phyloP scores from a whole-genome alignment of 2,329 filamentous ascomycete species.

The Anisogramma anomala region DNA sequence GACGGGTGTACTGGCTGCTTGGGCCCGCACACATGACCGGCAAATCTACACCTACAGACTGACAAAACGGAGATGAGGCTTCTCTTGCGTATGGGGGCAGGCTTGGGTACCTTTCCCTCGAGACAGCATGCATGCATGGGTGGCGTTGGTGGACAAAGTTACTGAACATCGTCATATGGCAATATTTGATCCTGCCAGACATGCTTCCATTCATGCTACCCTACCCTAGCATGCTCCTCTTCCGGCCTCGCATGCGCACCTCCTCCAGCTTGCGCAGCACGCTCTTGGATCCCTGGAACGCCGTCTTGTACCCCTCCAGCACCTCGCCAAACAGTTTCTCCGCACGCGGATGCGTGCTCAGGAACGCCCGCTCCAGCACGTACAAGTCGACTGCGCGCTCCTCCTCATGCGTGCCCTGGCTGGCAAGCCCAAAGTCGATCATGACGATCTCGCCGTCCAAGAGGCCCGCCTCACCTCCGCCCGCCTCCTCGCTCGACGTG shows the following conservation, averaged over 20 bases:
- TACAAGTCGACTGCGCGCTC: conserved; percentile 94
- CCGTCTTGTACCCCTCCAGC: conserved; percentile 59
- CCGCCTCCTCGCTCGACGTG: conserved; percentile 14
- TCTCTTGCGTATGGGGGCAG: neutral
- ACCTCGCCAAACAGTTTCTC: conserved; percentile 66
- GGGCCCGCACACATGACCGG: too few species aligned
- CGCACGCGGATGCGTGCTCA: conserved; percentile 81
- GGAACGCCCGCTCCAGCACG: conserved; percentile 87
- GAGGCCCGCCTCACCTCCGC: conserved; percentile 16
- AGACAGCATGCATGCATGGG: neutral
- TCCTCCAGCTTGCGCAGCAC: conserved; percentile 80
- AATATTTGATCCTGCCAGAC: neutral
- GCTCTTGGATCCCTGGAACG: conserved; percentile 61
- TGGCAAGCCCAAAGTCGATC: conserved; percentile 89
- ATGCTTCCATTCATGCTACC: neutral
- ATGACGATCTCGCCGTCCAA: conserved; percentile 68
- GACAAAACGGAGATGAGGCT: neutral
- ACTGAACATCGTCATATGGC: neutral
- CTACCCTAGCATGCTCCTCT: conserved; percentile 91
- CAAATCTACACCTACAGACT: neutral
- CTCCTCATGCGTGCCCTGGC: conserved; percentile 71
- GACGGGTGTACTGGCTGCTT: neutral
- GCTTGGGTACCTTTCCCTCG: neutral
- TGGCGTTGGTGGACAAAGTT: too few species aligned
- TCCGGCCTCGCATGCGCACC: conserved; percentile 84